Percentiles rank a stretch among this genome's conserved stretches.
Evolutionary conservation across 1,139 yeast genomes (phyloP).

Genomic region (Chernovozyma sophiae-reginae): DNA sequence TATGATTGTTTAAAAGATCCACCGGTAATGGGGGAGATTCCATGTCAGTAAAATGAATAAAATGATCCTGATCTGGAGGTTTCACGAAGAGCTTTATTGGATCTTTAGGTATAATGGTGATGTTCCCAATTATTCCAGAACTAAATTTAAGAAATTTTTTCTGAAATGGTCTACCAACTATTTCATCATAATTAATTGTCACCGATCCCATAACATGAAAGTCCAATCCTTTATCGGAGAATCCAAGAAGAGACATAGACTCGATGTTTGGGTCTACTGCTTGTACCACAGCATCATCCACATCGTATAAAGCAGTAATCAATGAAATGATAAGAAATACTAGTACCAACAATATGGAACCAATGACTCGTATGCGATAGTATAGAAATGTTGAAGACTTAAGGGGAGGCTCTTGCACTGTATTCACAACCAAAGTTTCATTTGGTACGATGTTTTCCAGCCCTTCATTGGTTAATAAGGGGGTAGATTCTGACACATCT

Average conservation of each 20-base stretch:
- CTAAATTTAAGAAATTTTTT: slow-evolving; percentile 15
- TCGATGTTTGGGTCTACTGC: slow-evolving; percentile 2
- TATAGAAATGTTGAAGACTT: not conserved
- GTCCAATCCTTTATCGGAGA: slow-evolving; percentile 22
- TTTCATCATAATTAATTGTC: slow-evolving; percentile 21
- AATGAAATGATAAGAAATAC: not conserved
- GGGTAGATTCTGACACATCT: not conserved
- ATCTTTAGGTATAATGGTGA: slow-evolving; percentile 20
- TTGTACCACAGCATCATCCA: slow-evolving; percentile 2
- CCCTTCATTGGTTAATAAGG: not conserved
- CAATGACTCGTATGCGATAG: slow-evolving; percentile 3
- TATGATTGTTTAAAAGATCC: slow-evolving; percentile 16
- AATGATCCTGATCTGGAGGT: slow-evolving; percentile 14
- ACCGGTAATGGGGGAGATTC: slow-evolving; percentile 24
- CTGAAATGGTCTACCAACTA: slow-evolving; percentile 8
- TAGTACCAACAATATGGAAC: not conserved
- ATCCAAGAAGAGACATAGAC: slow-evolving; percentile 14
- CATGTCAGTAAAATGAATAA: slow-evolving; percentile 22
- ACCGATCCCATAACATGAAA: slow-evolving; percentile 22
- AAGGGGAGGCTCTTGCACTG: not conserved
- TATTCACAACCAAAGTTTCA: too few species aligned
- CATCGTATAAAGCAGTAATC: not conserved
- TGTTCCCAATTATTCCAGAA: slow-evolving; percentile 19
- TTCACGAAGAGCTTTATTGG: slow-evolving; percentile 20
- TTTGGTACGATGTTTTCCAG: not conserved